phyloP scores from a whole-genome alignment of 176 grass and related monocot genomes.

The Microstegium vimineum region DNA sequence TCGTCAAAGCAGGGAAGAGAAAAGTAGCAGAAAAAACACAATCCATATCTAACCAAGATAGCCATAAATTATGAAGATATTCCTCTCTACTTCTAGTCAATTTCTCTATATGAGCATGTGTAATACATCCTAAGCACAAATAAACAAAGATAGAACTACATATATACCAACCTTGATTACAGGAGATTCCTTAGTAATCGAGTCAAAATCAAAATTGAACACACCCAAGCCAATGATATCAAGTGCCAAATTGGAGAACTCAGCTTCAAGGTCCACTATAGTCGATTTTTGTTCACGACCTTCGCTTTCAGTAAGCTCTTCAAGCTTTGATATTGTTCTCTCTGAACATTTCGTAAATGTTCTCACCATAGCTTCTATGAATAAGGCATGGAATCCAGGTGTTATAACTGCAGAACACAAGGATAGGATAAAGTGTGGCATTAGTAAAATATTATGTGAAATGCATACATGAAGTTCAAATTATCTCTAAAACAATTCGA shows the following conservation, averaged over 20 bases:
- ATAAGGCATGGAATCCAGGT: slow-evolving; percentile 87
- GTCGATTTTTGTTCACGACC: slow-evolving; percentile 32
- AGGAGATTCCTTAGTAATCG: slow-evolving; percentile 95
- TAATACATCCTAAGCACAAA: background rate
- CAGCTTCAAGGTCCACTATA: slow-evolving; percentile 84
- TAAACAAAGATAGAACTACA: slow-evolving; percentile 16
- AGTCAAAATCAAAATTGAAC: slow-evolving; percentile 97
- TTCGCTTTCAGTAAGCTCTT: slow-evolving; percentile 45
- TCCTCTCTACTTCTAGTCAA: slow-evolving; percentile 6
- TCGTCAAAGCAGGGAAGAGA: background rate
- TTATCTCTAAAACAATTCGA: background rate
- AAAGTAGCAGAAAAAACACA: background rate
- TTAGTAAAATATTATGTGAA: slow-evolving; percentile 4
- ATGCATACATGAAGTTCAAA: background rate
- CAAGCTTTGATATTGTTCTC: slow-evolving; percentile 83
- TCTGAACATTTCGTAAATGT: slow-evolving; percentile 81
- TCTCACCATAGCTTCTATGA: slow-evolving; percentile 90
- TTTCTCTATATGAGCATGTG: background rate
- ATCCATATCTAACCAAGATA: background rate
- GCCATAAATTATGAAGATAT: background rate
- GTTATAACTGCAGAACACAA: slow-evolving; percentile 70
- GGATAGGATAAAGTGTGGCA: background rate
- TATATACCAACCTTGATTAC: slow-evolving; percentile 79
- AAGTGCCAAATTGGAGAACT: slow-evolving; percentile 96
- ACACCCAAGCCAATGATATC: slow-evolving; percentile 97